These are phyloP conservation scores for Casuarina glauca DNA, from an alignment of 306 rosid species.

Conservation along the genomic window DNA sequence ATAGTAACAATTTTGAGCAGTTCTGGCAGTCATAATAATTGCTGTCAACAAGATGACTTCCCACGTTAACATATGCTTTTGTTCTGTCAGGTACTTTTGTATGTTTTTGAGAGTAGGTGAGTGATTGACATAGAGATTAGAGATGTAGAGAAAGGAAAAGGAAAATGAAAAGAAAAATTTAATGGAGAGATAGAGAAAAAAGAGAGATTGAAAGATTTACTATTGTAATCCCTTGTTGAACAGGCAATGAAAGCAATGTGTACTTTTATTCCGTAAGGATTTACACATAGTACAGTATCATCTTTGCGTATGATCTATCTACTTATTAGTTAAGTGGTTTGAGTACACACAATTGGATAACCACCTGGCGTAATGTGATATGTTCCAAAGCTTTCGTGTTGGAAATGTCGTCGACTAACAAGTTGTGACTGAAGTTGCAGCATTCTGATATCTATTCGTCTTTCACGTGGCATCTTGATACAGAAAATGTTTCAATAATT, in stretches of 20 bases:
- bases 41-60: conserved; percentile 32
- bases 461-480: too few relatives aligned
- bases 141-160: conserved; percentile 44
- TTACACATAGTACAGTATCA: too few relatives aligned
- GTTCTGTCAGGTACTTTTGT: conserved; percentile 33
- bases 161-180: conserved; percentile 32
- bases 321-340: too few relatives aligned
- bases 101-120: conserved; percentile 48
- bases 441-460: too few relatives aligned
- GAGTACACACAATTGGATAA: too few relatives aligned
- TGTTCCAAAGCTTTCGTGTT: too few relatives aligned
- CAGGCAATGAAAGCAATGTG: conserved; percentile 21
- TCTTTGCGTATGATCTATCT: too few relatives aligned
- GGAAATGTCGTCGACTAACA: too few relatives aligned
- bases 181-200: conserved; percentile 20
- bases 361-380: too few relatives aligned
- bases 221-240: conserved; percentile 47
- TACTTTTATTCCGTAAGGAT: too few relatives aligned
- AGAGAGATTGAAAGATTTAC: conserved; percentile 43
- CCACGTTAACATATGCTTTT: conserved; percentile 39
- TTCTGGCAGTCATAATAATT: conserved; percentile 89
- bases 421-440: too few relatives aligned
- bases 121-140: conserved; percentile 63
- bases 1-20: conserved; percentile 88
- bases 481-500: too few relatives aligned